Conservation (phyloP, 768 basidiomycete species). For the Cyclocybe aegerita region DNA sequence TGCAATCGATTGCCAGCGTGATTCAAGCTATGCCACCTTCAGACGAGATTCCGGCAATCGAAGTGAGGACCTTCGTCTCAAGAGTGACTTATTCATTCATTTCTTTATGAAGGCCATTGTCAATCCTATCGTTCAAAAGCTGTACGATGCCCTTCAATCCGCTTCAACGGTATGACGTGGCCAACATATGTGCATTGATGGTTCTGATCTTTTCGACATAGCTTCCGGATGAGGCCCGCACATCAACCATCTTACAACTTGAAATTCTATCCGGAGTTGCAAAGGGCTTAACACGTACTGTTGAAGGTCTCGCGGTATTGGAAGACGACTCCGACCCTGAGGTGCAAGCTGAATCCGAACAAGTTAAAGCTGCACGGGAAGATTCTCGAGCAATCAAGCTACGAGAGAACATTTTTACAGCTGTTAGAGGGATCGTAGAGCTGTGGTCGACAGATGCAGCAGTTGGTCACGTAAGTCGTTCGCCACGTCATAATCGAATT, state of each 20-base stretch:
- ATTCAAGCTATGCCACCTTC: slow-evolving; percentile 84
- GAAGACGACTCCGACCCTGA: slow-evolving; percentile 58
- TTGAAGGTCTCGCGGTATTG: slow-evolving; percentile 61
- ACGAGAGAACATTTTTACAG: slow-evolving; percentile 63
- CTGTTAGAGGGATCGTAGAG: slow-evolving; percentile 60
- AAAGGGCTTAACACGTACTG: slow-evolving; percentile 78
- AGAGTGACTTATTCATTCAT: background rate
- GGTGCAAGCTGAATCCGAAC: slow-evolving; percentile 47
- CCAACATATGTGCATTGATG: background rate
- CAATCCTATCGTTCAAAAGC: slow-evolving; percentile 67
- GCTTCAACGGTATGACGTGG: slow-evolving; percentile 45
- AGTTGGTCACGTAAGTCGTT: slow-evolving; percentile 65
- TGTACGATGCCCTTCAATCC: slow-evolving; percentile 60
- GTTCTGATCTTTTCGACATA: slow-evolving; percentile 23
- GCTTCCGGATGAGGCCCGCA: slow-evolving; percentile 74
- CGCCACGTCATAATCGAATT: background rate
- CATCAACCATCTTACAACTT: slow-evolving; percentile 66
- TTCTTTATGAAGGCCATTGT: slow-evolving; percentile 58
- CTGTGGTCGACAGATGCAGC: slow-evolving; percentile 81
- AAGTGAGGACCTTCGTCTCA: slow-evolving; percentile 39
- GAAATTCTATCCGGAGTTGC: slow-evolving; percentile 84
- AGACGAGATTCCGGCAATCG: slow-evolving; percentile 76
- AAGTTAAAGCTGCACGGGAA: slow-evolving; percentile 57
- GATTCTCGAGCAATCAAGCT: slow-evolving; percentile 64
- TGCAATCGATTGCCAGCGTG: slow-evolving; percentile 91